phyloP scores from a whole-genome alignment of 2,329 filamentous ascomycete genomes.

The Rhinocladiella mackenziei region DNA sequence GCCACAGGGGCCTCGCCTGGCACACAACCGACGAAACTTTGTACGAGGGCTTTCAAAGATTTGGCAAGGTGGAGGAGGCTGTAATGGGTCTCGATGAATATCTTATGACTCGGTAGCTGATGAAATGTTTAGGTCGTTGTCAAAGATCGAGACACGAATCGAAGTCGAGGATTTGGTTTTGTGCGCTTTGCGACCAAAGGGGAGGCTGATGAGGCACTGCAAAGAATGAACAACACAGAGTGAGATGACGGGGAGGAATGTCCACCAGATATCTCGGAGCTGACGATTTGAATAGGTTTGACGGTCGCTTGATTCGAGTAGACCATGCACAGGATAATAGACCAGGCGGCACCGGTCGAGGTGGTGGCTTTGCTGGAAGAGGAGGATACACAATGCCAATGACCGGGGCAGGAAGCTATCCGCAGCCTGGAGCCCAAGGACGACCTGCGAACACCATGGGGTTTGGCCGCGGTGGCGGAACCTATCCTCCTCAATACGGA shows the following conservation, averaged over 20 bases:
- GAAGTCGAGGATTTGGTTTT: slow-evolving; percentile 96
- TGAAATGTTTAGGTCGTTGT: slow-evolving; percentile 74
- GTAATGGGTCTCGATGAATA: slow-evolving; percentile 51
- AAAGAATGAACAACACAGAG: slow-evolving; percentile 57
- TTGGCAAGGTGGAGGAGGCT: slow-evolving; percentile 87
- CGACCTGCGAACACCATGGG: slow-evolving; percentile 25
- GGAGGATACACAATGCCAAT: slow-evolving; percentile 44
- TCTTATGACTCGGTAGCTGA: slow-evolving; percentile 25
- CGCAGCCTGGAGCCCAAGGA: slow-evolving; percentile 28
- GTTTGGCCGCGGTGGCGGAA: slow-evolving; percentile 32
- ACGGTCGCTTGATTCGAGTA: slow-evolving; percentile 89
- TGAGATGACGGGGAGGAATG: slow-evolving; percentile 48
- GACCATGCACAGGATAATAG: slow-evolving; percentile 87
- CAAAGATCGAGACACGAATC: slow-evolving; percentile 93
- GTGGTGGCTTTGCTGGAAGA: slow-evolving; percentile 43
- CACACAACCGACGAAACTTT: slow-evolving; percentile 89
- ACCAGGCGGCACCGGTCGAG: slow-evolving; percentile 52
- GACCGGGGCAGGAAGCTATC: slow-evolving; percentile 36
- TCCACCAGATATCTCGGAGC: slow-evolving; percentile 12
- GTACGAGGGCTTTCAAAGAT: slow-evolving; percentile 87
- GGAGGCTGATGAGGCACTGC: slow-evolving; percentile 43
- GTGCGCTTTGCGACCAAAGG: slow-evolving; percentile 67
- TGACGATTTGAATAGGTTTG: slow-evolving; percentile 60
- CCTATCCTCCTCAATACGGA: slow-evolving; percentile 18
- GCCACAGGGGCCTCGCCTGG: slow-evolving; percentile 87